Evolutionary conservation across 768 basidiomycete species (phyloP).

Genomic region (Lactarius evosmus): DNA sequence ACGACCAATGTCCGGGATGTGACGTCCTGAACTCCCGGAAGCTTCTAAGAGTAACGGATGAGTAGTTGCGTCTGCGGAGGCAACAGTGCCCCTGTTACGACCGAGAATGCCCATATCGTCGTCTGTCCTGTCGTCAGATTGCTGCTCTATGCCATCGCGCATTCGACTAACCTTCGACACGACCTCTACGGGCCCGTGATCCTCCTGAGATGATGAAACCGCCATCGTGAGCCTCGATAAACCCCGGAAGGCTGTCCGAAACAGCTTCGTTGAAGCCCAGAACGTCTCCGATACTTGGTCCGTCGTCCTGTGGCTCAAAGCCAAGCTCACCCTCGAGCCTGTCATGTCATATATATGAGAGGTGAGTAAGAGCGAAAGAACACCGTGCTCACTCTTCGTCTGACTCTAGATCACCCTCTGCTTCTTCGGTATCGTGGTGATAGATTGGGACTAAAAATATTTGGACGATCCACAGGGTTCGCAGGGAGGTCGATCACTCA

Average conservation of each 20-base stretch:
- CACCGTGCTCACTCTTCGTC: slow-evolving; percentile 54
- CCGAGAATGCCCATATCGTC: slow-evolving; percentile 65
- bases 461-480: not conserved
- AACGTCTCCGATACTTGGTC: slow-evolving; percentile 25
- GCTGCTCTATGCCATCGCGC: not conserved
- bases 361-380: slow-evolving; percentile 4
- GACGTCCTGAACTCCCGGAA: slow-evolving; percentile 44
- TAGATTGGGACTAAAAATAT: slow-evolving; percentile 25
- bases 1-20: slow-evolving; percentile 45
- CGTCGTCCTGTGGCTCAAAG: slow-evolving; percentile 33
- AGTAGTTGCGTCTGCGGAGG: slow-evolving; percentile 65
- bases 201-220: slow-evolving; percentile 26
- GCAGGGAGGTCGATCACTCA: slow-evolving; percentile 29
- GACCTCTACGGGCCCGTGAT: slow-evolving; percentile 23
- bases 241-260: slow-evolving; percentile 28
- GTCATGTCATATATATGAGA: slow-evolving; percentile 18
- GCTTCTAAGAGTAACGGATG: slow-evolving; percentile 81
- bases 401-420: slow-evolving; percentile 57
- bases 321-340: slow-evolving; percentile 38
- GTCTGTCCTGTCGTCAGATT: slow-evolving; percentile 31
- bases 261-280: slow-evolving; percentile 26
- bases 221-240: slow-evolving; percentile 26
- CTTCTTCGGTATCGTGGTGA: slow-evolving; percentile 60
- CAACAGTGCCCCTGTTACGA: slow-evolving; percentile 48
- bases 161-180: slow-evolving; percentile 23